These are phyloP conservation scores for Auriscalpium vulgare DNA, from an alignment of 768 basidiomycete species.

Conservation along the genomic window DNA sequence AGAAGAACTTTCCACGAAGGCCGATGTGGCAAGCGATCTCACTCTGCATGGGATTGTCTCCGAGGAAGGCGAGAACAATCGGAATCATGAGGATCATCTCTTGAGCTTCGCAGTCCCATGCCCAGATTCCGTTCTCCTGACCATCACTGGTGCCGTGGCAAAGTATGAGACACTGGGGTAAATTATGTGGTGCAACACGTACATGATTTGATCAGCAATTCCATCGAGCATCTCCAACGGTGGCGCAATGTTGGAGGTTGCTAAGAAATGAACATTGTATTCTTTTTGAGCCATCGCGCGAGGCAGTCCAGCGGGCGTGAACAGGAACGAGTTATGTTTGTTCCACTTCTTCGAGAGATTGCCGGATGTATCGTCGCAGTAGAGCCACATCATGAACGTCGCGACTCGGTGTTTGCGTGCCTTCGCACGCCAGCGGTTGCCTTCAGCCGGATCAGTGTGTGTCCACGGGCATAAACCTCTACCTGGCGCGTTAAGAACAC, in stretches of 20 bases:
- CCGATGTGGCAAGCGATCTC: slow-evolving; percentile 39
- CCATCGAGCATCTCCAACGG: slow-evolving; percentile 37
- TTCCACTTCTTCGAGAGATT: slow-evolving; percentile 43
- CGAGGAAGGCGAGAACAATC: slow-evolving; percentile 17
- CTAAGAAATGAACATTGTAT: slow-evolving; percentile 33
- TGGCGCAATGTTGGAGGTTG: slow-evolving; percentile 33
- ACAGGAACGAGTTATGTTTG: slow-evolving; percentile 33
- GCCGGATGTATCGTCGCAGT: slow-evolving; percentile 39
- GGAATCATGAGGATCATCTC: slow-evolving; percentile 11
- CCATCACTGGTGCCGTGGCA: no score
- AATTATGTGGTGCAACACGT: no score
- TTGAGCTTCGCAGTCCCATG: slow-evolving; percentile 25
- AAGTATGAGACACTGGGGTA: no score
- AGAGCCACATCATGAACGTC: slow-evolving; percentile 29
- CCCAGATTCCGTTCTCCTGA: slow-evolving; percentile 27
- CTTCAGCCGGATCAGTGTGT: no score
- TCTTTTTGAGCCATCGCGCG: slow-evolving; percentile 21
- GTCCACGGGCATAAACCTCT: no score
- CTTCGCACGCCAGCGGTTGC: not conserved
- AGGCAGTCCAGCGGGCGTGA: slow-evolving; percentile 31
- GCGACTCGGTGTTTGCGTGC: slow-evolving; percentile 19
- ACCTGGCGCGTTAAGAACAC: no score
- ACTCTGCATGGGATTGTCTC: slow-evolving; percentile 40
- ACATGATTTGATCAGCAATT: slow-evolving; percentile 21
- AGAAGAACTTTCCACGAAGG: slow-evolving; percentile 30